A percentile compares a stretch with the other conserved stretches of the same genome.
These are phyloP conservation scores for Lignosus rhinocerotis DNA, from an alignment of 1,284 basidiomycete species.

Conservation along the genomic window DNA sequence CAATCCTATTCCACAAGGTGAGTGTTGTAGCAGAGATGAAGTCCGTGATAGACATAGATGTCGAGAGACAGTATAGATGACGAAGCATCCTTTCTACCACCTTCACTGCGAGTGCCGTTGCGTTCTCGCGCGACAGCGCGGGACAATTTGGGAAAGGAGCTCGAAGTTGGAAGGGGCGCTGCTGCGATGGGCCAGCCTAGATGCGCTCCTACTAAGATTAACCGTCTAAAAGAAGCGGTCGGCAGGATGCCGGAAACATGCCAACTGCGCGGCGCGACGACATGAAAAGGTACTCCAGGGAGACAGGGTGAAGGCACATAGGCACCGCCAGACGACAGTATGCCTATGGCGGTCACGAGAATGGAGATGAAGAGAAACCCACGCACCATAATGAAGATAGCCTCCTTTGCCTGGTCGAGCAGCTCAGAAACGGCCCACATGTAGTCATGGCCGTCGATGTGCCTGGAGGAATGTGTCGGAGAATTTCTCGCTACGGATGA, in stretches of 20 bases:
- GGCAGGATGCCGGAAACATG: background rate
- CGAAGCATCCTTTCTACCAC: too few species aligned
- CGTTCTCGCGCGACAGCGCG: too few species aligned
- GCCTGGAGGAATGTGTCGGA: constrained; percentile 39
- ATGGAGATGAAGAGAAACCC: background rate
- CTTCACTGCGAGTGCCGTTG: too few species aligned
- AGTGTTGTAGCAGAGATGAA: background rate
- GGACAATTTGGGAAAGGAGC: too few species aligned
- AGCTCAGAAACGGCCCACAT: constrained; percentile 92
- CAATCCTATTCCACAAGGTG: constrained; percentile 63
- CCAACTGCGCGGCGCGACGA: background rate
- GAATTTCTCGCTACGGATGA: background rate
- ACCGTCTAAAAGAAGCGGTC: background rate
- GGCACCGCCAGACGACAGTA: background rate
- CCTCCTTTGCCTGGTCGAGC: constrained; percentile 74
- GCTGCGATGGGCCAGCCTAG: too few species aligned
- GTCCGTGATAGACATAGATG: background rate
- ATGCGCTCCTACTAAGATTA: too few species aligned
- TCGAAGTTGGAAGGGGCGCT: too few species aligned
- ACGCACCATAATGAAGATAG: constrained; percentile 74
- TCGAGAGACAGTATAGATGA: background rate
- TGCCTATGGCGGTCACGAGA: background rate
- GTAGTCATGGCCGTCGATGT: constrained; percentile 91
- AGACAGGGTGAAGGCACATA: background rate
- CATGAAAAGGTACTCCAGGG: background rate